Evolutionary conservation across 2,329 filamentous ascomycete species (phyloP).

Genomic region (Tolypocladium guangdongense): DNA sequence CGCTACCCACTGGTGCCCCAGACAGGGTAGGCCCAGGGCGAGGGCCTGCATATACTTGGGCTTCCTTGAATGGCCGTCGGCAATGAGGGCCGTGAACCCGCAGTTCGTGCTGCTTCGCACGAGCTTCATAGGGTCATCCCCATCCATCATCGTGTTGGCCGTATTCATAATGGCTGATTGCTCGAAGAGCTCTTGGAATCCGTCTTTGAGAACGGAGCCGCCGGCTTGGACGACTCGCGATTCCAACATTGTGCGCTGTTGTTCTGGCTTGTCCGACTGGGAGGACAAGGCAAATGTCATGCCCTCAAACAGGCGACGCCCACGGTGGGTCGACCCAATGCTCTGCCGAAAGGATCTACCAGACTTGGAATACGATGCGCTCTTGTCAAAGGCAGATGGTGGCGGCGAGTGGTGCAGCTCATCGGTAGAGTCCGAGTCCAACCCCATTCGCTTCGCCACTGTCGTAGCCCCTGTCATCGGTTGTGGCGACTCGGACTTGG

Average conservation of each 20-base stretch:
- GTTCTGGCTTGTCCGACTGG: constrained; percentile 28
- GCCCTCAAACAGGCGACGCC: constrained; percentile 49
- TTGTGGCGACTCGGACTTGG: constrained; percentile 17
- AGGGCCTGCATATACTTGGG: constrained; percentile 92
- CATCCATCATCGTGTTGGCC: constrained; percentile 17
- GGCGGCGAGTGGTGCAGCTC: constrained; percentile 33
- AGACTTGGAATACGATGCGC: constrained; percentile 17
- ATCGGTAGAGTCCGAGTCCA: constrained; percentile 35
- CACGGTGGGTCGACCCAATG: constrained; percentile 14
- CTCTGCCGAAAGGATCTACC: constrained; percentile 16
- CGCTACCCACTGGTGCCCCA: constrained; percentile 71
- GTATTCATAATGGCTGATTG: constrained; percentile 22
- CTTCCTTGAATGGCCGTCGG: constrained; percentile 75
- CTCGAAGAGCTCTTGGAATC: constrained; percentile 75
- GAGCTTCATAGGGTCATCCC: constrained; percentile 36
- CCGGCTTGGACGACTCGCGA: constrained; percentile 59
- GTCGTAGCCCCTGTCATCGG: constrained; percentile 9
- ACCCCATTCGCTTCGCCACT: constrained; percentile 13
- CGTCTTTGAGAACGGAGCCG: constrained; percentile 58
- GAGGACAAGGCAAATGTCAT: constrained; percentile 88
- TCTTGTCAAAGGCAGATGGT: constrained; percentile 25
- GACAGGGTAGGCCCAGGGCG: constrained; percentile 76
- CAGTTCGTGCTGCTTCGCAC: constrained; percentile 38
- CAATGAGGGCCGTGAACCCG: constrained; percentile 77
- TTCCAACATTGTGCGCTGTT: constrained; percentile 37